Evolutionary conservation across 1,139 yeast species (phyloP).

Genomic region (Tardiomyces blankii): DNA sequence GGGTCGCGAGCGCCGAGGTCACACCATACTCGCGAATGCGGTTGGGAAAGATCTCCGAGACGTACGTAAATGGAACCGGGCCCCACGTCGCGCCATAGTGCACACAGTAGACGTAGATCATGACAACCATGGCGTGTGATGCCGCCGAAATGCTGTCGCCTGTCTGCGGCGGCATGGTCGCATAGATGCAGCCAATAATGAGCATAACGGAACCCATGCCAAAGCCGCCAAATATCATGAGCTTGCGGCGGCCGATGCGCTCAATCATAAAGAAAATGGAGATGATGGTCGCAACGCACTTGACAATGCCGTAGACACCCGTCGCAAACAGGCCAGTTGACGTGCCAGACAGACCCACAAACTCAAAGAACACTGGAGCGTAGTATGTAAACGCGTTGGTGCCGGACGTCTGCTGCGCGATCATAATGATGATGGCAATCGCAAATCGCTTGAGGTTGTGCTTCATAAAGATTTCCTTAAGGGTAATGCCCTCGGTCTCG

Average conservation of each 20-base stretch:
- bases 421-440: slow-evolving; percentile 8
- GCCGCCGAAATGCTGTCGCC: slow-evolving; percentile 20
- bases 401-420: slow-evolving; percentile 11
- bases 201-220: slow-evolving; percentile 39
- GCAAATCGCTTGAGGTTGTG: slow-evolving; percentile 8
- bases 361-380: slow-evolving; percentile 10
- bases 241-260: slow-evolving; percentile 34
- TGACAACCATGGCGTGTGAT: slow-evolving; percentile 36
- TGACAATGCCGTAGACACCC: slow-evolving; percentile 41
- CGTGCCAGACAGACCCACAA: slow-evolving; percentile 20
- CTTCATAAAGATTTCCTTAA: slow-evolving; percentile 3
- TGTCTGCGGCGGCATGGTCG: slow-evolving; percentile 19
- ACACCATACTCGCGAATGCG: slow-evolving; percentile 40
- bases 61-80: slow-evolving; percentile 30
- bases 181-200: slow-evolving; percentile 34
- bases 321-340: slow-evolving; percentile 38
- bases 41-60: slow-evolving; percentile 40
- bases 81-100: slow-evolving; percentile 30
- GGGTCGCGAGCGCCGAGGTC: slow-evolving; percentile 38
- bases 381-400: slow-evolving; percentile 14
- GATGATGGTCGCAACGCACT: slow-evolving; percentile 33
- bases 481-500: neutral
- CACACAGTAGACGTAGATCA: slow-evolving; percentile 25
- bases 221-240: slow-evolving; percentile 32
- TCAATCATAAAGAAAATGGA: slow-evolving; percentile 39